phyloP scores from a whole-genome alignment of 2,329 filamentous ascomycete species.

The Ophiostoma australiae region DNA sequence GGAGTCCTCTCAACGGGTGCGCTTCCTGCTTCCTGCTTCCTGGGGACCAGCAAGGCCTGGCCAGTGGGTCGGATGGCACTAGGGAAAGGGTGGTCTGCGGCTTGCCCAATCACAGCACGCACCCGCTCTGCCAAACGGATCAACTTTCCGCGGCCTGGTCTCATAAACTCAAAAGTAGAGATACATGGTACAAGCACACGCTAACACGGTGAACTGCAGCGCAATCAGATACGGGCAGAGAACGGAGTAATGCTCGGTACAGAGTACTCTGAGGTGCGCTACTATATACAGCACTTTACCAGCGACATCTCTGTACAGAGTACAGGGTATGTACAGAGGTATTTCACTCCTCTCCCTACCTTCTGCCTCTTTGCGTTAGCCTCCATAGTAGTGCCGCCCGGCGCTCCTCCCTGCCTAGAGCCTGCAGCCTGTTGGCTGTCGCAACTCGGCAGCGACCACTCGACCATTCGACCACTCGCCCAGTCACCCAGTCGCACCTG shows the following conservation, averaged over 20 bases:
- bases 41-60: slow-evolving; percentile 11
- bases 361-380: slow-evolving; percentile 6
- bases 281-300: background rate
- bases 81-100: background rate
- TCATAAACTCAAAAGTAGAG: background rate
- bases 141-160: slow-evolving; percentile 3
- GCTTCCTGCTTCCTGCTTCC: background rate
- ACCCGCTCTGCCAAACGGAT: background rate
- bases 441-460: background rate
- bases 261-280: background rate
- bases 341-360: slow-evolving; percentile 1
- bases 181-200: background rate
- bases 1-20: slow-evolving; percentile 11
- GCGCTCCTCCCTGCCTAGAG: slow-evolving; percentile 9
- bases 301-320: no score
- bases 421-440: slow-evolving; percentile 10
- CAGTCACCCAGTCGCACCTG: background rate
- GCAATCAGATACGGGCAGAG: slow-evolving; percentile 5
- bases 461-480: background rate
- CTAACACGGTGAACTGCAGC: slow-evolving; percentile 10
- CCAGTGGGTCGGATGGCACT: slow-evolving; percentile 10
- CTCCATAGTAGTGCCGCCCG: background rate
- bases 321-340: background rate
- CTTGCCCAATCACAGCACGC: background rate
- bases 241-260: background rate